Evolutionary conservation across 148 eudicot species (phyloP).

Genomic region (Tetragonia tetragonoides): DNA sequence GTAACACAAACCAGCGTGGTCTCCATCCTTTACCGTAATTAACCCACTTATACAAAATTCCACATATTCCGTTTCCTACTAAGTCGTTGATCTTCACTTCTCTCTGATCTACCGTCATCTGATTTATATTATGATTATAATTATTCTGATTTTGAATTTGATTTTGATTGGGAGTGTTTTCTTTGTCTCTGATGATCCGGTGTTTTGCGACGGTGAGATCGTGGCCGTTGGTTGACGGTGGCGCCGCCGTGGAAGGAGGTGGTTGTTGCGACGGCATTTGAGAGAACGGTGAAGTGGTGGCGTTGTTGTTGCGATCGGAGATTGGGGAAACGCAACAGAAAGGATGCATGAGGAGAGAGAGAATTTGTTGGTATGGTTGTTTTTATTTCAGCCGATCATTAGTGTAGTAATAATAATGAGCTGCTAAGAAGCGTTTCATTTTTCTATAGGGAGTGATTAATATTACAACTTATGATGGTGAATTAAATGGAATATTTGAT

Average conservation of each 20-base stretch:
- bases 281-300: background rate
- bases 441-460: too few species aligned
- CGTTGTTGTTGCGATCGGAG: constrained; percentile 24
- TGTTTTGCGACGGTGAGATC: background rate
- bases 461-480: background rate
- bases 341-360: constrained; percentile 44
- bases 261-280: constrained; percentile 24
- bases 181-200: background rate
- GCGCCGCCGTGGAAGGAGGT: constrained; percentile 5
- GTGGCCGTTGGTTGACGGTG: constrained; percentile 21
- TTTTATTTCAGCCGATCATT: constrained; percentile 9
- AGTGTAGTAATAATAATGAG: constrained; percentile 7
- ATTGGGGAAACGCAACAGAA: constrained; percentile 57
- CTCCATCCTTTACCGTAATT: constrained; percentile 93
- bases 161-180: background rate
- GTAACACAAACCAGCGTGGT: constrained; percentile 81
- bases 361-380: background rate
- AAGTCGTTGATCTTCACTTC: constrained; percentile 60
- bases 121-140: background rate
- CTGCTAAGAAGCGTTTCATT: constrained; percentile 15
- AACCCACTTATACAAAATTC: constrained; percentile 80
- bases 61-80: constrained; percentile 67
- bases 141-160: background rate
- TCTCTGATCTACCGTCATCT: constrained; percentile 25
- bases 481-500: background rate